Evolutionary conservation across 345 rosid species (phyloP).

Genomic region (Eucalyptus curtisii): DNA sequence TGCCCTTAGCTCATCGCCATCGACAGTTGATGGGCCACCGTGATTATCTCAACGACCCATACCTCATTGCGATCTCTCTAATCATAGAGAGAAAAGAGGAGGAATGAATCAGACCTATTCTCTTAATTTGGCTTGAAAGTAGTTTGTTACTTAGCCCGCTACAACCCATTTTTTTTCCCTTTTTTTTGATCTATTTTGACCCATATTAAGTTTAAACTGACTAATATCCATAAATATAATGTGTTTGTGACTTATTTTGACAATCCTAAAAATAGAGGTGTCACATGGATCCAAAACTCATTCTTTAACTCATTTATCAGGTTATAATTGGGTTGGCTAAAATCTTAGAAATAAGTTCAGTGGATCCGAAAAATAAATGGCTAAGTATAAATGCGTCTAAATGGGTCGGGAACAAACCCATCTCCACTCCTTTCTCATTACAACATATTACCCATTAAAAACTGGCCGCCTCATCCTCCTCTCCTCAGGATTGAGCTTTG

Average conservation of each 20-base stretch:
- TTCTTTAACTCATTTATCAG: too few relatives aligned
- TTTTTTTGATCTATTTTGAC: background rate
- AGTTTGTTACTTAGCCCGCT: background rate
- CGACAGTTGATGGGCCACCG: background rate
- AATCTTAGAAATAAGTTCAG: background rate
- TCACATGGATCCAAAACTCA: background rate
- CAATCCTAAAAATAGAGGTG: background rate
- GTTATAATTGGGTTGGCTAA: background rate
- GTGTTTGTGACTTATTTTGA: background rate
- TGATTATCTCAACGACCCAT: background rate
- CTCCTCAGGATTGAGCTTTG: background rate
- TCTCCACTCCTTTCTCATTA: background rate
- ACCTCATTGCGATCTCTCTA: background rate
- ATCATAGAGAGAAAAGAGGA: background rate
- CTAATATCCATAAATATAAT: background rate
- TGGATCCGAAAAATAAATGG: background rate
- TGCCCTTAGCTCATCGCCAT: background rate
- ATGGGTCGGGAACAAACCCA: background rate
- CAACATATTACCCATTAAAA: background rate
- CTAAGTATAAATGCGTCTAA: background rate
- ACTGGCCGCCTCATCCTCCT: background rate
- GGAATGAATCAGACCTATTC: background rate
- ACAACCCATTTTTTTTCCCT: background rate
- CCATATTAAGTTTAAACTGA: background rate
- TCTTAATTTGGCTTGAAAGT: background rate